Base-by-base conservation (phyloP, 352 stramenopile genomes). In the Phytophthora boehmeriae region DNA sequence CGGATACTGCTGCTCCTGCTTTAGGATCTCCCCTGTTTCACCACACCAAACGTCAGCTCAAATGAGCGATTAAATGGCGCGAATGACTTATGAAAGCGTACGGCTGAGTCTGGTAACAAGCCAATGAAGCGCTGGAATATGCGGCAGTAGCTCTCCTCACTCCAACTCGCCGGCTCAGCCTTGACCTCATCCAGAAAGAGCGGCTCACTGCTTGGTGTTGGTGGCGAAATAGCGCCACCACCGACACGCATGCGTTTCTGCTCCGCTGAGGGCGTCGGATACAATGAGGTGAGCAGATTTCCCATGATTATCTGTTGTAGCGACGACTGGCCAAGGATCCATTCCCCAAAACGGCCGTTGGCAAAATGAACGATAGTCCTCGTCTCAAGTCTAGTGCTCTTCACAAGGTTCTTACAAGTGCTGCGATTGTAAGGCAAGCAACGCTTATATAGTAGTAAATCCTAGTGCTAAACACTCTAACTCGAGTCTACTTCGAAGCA, bases 51-150 rank as follows among this genome's bases (percentile, higher is more conserved):
- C 34, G 35, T 53, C 9, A 52, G 19, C 57, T 43, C 44, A 54
- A 19, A 5, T 47, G n/a, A 52, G 6, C 19, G 11, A 44, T 2
- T 35, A 22, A 41, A 30, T 3, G 53, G n/a, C 14, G 9, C 41
- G 1, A 62, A 19, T 9, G 0, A 8, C 5, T 23, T 25, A 0
- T 5, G 17, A 1, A n/a, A 53, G 50, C 55, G 42, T 53, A 75
- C 83, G 49, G 63, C 44, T 2, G 83, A 91, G 54, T 93, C 83
- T 1, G 78, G 72, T 1, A 90, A 58, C 47, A 72, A 66, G 0
- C 83, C 81, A 4, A 88, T 67, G 32, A 91, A 76, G 36, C 83
- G 81, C 54, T 90, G 79, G 45, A 88, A 63, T 0, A 61, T 76
- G 36, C 70, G 45, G 39, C 76, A 89, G n/a, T 80, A 48, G 51